Base-by-base conservation (phyloP, 306 rosid species). In the Begonia loranthoides region DNA sequence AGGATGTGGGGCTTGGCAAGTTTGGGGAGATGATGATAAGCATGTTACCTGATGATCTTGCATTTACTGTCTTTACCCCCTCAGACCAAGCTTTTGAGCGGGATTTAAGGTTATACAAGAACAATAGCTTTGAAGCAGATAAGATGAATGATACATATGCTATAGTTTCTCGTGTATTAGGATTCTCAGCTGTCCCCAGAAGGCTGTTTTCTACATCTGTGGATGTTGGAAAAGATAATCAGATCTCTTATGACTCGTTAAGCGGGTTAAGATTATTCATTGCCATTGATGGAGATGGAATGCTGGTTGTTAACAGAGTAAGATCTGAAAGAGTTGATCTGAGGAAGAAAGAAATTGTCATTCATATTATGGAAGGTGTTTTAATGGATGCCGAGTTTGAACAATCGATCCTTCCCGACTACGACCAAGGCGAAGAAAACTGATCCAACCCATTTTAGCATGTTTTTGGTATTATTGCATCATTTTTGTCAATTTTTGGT, bases 381-480 rank as follows among this genome's bases (percentile, higher is more conserved):
- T 21, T 80, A 49, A 92, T 86, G 96, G 96, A 92, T 65, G 79
- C 96, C 57, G 80, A 76, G 48, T 86, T 83, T 67, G 84, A 75
- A 61, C 78, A 74, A 51, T 78, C 84, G 0, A 73, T 90, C 64
- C 60, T 55, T 15, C 50, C 68, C 6, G 84, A 80, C 41, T 60
- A 67, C 9, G 84, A 80, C 40, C 63, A 70, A 17, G 43, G 57
- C 10, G 82, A 70, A 47, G 61, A 63, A 45, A 57, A 67, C 38
- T 24, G 74, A 67, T 38, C 13, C 17, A 49, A 49, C 15, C 36
- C 22, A 19, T 19, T 19, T 19, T 19, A 28, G 9, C 36, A n/a
- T n/a, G n/a, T n/a, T n/a, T n/a, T n/a, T n/a, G n/a, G n/a, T n/a
- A n/a, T n/a, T n/a, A n/a, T n/a, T n/a, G n/a, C n/a, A 28, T 7